Evolutionary conservation across 2,329 filamentous ascomycete genomes (phyloP).

Genomic region (Monosporascus sp.): DNA sequence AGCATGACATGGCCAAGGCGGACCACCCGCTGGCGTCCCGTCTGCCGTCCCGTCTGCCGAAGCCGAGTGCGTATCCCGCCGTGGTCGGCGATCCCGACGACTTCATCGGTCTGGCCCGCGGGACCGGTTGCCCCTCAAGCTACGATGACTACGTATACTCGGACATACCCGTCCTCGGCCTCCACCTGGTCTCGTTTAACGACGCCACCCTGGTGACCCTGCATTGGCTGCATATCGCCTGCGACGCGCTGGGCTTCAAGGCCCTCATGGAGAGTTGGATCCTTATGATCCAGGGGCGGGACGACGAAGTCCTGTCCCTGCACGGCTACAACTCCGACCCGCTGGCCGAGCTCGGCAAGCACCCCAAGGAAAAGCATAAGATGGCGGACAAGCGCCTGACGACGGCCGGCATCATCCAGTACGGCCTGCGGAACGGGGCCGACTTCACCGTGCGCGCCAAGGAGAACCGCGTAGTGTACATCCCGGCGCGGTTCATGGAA

Average conservation of each 20-base stretch:
- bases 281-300: conserved; percentile 30
- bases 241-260: conserved; percentile 34
- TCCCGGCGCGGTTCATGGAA: conserved; percentile 25
- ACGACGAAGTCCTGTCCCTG: conserved; percentile 28
- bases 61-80: conserved; percentile 13
- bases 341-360: conserved; percentile 20
- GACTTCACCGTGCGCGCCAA: conserved; percentile 20
- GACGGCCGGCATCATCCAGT: conserved; percentile 17
- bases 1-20: conserved; percentile 22
- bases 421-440: conserved; percentile 23
- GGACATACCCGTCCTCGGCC: conserved; percentile 34
- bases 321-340: conserved; percentile 25
- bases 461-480: conserved; percentile 32
- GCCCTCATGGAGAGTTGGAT: conserved; percentile 36
- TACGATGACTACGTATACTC: conserved; percentile 31
- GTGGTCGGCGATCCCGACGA: conserved; percentile 19
- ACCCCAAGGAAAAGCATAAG: conserved; percentile 18
- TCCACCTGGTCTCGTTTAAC: conserved; percentile 37
- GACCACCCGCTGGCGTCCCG: conserved; percentile 30
- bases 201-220: conserved; percentile 37
- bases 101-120: conserved; percentile 17
- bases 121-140: conserved; percentile 15
- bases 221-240: conserved; percentile 34
- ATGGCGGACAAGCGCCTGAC: conserved; percentile 14
- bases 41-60: conserved; percentile 27